Percentiles rank a stretch among this genome's conserved stretches.
phyloP scores from a whole-genome alignment of 2,329 filamentous ascomycete genomes.

The Sphaerulina vaccinii region DNA sequence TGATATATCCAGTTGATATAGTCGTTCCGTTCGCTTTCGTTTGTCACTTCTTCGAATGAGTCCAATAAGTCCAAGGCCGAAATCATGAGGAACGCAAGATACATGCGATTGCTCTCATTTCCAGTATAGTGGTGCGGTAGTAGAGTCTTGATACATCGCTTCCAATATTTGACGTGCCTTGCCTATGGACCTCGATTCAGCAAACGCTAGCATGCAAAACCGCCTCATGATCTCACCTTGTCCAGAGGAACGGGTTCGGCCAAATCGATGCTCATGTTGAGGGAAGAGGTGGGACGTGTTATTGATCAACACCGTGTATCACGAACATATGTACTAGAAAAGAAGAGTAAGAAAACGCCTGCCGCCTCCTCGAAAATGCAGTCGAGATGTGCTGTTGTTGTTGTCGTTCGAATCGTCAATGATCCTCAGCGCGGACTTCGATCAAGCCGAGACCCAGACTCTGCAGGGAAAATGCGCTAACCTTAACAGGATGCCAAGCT shows the following conservation, averaged over 20 bases:
- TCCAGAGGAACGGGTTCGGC: slow-evolving; percentile 18
- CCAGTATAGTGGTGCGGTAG: slow-evolving; percentile 81
- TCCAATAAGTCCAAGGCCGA: slow-evolving; percentile 80
- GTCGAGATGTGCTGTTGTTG: background rate
- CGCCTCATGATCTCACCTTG: slow-evolving; percentile 14
- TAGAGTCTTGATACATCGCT: slow-evolving; percentile 77
- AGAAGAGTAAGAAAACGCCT: slow-evolving; percentile 2
- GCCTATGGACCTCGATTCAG: slow-evolving; percentile 20
- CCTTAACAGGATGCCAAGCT: background rate
- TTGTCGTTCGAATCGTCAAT: too few relatives aligned
- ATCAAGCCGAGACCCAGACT: slow-evolving; percentile 2
- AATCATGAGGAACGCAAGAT: slow-evolving; percentile 84
- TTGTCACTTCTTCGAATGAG: slow-evolving; percentile 56
- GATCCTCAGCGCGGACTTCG: too few relatives aligned
- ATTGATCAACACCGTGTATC: background rate
- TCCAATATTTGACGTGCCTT: slow-evolving; percentile 84
- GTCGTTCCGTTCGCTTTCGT: slow-evolving; percentile 52
- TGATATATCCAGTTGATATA: slow-evolving; percentile 76
- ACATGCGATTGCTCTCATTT: slow-evolving; percentile 88
- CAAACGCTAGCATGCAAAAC: background rate
- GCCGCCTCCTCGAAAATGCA: background rate
- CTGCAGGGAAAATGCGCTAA: background rate
- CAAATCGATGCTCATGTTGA: slow-evolving; percentile 14
- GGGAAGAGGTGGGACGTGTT: background rate
- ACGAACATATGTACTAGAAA: background rate